Percentiles rank a stretch among this genome's conserved stretches.
phyloP scores from a whole-genome alignment of 176 grass and related monocot species.

The Triticum monococcum region DNA sequence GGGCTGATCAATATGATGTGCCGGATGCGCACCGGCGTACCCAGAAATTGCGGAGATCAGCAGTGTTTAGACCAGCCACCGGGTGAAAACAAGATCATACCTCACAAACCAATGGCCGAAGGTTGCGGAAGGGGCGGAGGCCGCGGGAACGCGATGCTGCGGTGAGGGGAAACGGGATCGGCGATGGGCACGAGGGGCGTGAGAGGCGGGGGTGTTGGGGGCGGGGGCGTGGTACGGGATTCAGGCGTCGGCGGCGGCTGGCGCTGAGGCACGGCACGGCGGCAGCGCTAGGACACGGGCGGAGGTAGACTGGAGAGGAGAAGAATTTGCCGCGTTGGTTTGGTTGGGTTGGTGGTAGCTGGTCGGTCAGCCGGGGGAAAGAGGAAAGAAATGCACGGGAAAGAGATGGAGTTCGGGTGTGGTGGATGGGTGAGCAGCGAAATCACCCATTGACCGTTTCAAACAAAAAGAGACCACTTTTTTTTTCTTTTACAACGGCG shows the following conservation, averaged over 20 bases:
- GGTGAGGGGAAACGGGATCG: not conserved
- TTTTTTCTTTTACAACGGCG: not conserved
- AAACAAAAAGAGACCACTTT: not conserved
- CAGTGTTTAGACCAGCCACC: not conserved
- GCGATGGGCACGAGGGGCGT: not conserved
- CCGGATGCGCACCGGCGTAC: not conserved
- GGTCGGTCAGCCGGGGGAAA: not conserved
- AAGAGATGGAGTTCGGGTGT: not conserved
- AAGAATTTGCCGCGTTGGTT: not conserved
- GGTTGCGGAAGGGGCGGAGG: not conserved
- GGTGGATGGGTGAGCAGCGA: not conserved
- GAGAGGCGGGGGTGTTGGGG: not conserved
- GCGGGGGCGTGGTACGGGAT: not conserved
- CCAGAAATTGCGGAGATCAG: not conserved
- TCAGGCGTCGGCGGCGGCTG: not conserved
- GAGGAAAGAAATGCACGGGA: not conserved
- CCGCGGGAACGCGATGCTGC: not conserved
- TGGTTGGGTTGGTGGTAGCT: not conserved
- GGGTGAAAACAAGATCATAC: not conserved
- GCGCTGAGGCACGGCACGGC: not conserved
- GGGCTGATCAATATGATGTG: not conserved
- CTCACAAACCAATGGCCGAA: not conserved
- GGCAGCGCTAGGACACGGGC: not conserved
- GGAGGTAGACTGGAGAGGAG: not conserved
- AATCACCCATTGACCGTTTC: not conserved